Percentiles rank a stretch among this genome's conserved stretches.
These are phyloP conservation scores for Aspergillus avenaceus DNA, from an alignment of 495 filamentous ascomycete species.

Conservation along the genomic window DNA sequence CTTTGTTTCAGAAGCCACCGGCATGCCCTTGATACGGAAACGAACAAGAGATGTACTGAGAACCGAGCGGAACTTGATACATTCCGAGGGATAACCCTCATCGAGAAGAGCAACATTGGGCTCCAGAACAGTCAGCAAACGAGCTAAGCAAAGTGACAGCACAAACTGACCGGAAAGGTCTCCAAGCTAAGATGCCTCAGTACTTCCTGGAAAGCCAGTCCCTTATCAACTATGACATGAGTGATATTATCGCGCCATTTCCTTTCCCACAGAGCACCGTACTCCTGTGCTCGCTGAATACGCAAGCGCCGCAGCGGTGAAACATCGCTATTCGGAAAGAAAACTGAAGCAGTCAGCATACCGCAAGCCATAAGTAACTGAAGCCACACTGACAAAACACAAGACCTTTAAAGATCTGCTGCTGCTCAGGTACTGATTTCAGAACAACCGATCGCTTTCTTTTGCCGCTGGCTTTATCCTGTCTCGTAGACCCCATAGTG, in stretches of 20 bases:
- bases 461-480: conserved; percentile 4
- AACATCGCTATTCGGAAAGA: conserved; percentile 76
- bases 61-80: conserved; percentile 56
- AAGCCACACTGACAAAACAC: conserved; percentile 51
- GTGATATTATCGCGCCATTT: conserved; percentile 53
- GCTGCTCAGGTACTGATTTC: conserved; percentile 49
- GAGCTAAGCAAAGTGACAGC: not conserved
- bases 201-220: conserved; percentile 62
- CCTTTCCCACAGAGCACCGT: conserved; percentile 64
- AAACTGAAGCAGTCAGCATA: conserved; percentile 43
- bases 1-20: conserved; percentile 5
- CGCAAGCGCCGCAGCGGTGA: conserved; percentile 60
- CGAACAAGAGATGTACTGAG: conserved; percentile 53
- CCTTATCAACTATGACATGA: conserved; percentile 78
- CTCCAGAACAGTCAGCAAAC: conserved; percentile 35
- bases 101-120: conserved; percentile 59
- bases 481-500: not conserved
- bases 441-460: conserved; percentile 24
- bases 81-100: conserved; percentile 76
- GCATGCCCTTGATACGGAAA: conserved; percentile 54
- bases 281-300: conserved; percentile 70
- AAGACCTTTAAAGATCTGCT: conserved; percentile 62
- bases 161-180: conserved; percentile 41
- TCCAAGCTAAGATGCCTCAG: conserved; percentile 51
- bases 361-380: no score